Conservation (phyloP, 2,329 filamentous ascomycete species). For the Nothomitra cinnamomea region DNA sequence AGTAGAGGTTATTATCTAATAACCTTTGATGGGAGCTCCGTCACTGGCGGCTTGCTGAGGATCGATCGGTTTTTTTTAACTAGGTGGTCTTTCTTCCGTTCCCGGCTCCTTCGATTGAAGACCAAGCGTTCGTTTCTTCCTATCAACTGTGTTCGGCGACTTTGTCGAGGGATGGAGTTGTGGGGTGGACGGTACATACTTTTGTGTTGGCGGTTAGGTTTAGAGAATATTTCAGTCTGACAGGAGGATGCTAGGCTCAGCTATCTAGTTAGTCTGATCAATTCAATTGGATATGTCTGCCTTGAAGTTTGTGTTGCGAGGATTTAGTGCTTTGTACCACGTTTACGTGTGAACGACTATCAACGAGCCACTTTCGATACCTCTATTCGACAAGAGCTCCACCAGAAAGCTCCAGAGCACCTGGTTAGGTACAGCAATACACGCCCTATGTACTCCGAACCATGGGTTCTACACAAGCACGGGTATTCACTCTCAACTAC, state of each 20-base stretch:
- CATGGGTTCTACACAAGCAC: no score
- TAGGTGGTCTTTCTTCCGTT: slow-evolving; percentile 25
- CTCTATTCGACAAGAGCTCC: no score
- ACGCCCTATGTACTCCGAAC: no score
- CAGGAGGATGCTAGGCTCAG: neutral
- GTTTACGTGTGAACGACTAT: neutral
- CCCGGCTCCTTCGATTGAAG: slow-evolving; percentile 24
- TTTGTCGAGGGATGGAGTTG: slow-evolving; percentile 22
- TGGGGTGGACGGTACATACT: slow-evolving; percentile 26
- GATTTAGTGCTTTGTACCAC: neutral
- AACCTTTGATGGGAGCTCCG: slow-evolving; percentile 23
- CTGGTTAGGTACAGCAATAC: no score
- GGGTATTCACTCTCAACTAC: no score
- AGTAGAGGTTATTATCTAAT: slow-evolving; percentile 19
- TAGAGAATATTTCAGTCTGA: neutral
- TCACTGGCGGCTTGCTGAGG: slow-evolving; percentile 26
- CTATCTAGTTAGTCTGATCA: neutral
- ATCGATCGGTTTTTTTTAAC: slow-evolving; percentile 18
- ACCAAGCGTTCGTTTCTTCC: slow-evolving; percentile 23
- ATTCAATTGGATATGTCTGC: neutral
- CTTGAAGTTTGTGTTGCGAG: neutral
- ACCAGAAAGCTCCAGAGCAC: no score
- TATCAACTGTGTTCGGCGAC: slow-evolving; percentile 21
- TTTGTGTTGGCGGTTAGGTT: neutral
- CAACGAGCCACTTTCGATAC: no score